Evolutionary conservation across 2,329 filamentous ascomycete genomes (phyloP).

Genomic region (Verticillium nubilum): DNA sequence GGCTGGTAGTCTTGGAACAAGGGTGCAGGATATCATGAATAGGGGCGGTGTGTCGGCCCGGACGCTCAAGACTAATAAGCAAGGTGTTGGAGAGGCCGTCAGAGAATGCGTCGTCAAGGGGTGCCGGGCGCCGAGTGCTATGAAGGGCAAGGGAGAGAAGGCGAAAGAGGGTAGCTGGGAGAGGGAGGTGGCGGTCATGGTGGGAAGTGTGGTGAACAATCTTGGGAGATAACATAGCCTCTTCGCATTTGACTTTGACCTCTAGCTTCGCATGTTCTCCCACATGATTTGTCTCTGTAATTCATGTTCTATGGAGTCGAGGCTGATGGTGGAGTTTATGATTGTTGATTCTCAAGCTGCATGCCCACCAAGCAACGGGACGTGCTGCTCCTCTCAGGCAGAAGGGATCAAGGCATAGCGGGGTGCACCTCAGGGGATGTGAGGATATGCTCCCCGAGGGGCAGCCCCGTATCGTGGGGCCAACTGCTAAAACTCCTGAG

Average conservation of each 20-base stretch:
- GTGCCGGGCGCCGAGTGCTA: constrained; percentile 58
- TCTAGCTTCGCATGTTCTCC: no score
- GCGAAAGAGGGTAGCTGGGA: constrained; percentile 63
- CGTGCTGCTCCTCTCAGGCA: no score
- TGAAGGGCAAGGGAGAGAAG: constrained; percentile 37
- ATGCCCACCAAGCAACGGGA: no score
- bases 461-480: no score
- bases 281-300: no score
- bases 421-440: no score
- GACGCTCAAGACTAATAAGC: constrained; percentile 71
- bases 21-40: constrained; percentile 79
- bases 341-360: no score
- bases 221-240: constrained; percentile 32
- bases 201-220: constrained; percentile 68
- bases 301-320: no score
- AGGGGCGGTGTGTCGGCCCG: constrained; percentile 80
- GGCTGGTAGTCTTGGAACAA: constrained; percentile 67
- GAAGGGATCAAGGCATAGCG: no score
- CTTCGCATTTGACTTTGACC: background rate
- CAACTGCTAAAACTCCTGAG: no score
- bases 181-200: constrained; percentile 91
- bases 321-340: no score
- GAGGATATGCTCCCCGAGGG: no score
- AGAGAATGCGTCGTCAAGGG: constrained; percentile 78
- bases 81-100: constrained; percentile 69